Conservation (phyloP, 2,329 filamentous ascomycete species). For the Colletotrichum australisinense region DNA sequence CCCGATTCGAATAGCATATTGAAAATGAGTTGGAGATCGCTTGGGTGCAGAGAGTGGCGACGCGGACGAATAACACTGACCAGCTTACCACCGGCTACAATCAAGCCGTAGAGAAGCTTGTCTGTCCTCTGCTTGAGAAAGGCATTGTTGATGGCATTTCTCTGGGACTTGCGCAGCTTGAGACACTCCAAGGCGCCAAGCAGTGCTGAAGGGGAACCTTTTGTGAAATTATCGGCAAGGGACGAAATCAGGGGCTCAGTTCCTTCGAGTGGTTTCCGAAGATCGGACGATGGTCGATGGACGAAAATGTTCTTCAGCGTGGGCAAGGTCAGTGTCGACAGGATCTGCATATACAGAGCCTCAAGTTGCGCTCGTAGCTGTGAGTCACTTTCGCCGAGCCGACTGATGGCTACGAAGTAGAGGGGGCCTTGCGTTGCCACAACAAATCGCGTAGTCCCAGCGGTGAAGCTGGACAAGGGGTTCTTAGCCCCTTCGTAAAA, state of each 20-base stretch:
- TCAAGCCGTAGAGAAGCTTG: conserved; percentile 88
- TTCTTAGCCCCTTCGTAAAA: conserved; percentile 89
- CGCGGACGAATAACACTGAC: conserved; percentile 96
- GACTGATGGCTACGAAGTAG: conserved; percentile 93
- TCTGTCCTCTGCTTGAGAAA: conserved; percentile 83
- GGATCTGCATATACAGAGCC: conserved; percentile 96
- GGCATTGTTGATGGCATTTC: conserved; percentile 86
- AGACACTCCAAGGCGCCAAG: conserved; percentile 93
- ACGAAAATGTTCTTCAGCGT: conserved; percentile 88
- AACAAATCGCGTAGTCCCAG: conserved; percentile 88
- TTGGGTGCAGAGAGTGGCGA: conserved; percentile 94
- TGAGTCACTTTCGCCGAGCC: conserved; percentile 88
- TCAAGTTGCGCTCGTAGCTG: conserved; percentile 91
- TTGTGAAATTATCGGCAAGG: conserved; percentile 93
- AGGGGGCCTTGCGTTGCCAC: conserved; percentile 86
- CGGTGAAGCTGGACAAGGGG: conserved; percentile 83
- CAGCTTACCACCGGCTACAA: conserved; percentile 91
- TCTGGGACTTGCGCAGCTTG: conserved; percentile 89
- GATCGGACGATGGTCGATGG: conserved; percentile 91
- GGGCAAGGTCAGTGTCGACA: conserved; percentile 93
- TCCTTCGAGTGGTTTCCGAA: conserved; percentile 89
- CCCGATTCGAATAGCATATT: conserved; percentile 99
- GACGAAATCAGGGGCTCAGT: conserved; percentile 93
- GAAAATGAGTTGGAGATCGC: conserved; percentile 95
- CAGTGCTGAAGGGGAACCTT: conserved; percentile 88